Base-by-base conservation (phyloP, 2,329 filamentous ascomycete species). In the Cytospora piceae region DNA sequence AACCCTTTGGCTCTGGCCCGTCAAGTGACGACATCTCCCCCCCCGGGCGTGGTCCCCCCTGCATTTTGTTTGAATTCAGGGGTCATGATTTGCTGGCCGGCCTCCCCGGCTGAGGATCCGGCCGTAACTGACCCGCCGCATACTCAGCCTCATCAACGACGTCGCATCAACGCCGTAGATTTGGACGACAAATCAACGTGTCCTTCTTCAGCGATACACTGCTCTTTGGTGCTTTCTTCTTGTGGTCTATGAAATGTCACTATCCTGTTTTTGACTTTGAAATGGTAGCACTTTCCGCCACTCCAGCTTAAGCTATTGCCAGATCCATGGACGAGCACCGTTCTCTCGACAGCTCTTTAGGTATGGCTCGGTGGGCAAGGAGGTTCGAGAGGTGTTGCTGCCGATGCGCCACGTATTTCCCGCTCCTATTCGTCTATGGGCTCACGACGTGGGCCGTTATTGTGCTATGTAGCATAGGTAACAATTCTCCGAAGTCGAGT, bases 371-470 rank as follows among this genome's bases (percentile, higher is more conserved):
- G 73, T 91, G 87, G 82, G 89, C 87, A 58, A 84, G 90, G 69
- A 87, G 84, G 75, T 62, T 91, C 72, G 94, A 97, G 83, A 90
- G 93, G 58, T 89, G 87, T 74, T 97, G 93, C 82, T 98, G 94
- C 80, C 81, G 84, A 53, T 86, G 88, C 67, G 83, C 90, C 61
- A 91, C 87, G 31, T 97, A 93, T 77, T 92, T 96, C 71, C 94
- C 94, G n/a, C 83, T 98, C 22, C 81, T 82, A 32, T 97, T 98
- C 74, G 92, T 98, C 66, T 97, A 97, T 74, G 85, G 90, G 64
- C 78, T 97, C 70, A 94, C 93, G n/a, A 90, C 90, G 14, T 99
- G 95, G 95, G 94, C 93, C 2, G 86, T 90, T n/a, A 97, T 91
- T 84, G 93, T 97, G 11, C 85, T 94, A 72, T 84, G 91, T 57